Evolutionary conservation across 2,329 filamentous ascomycete genomes (phyloP), one percentile per base, ranked within the genome.

Genomic region (Mycosphaerella sp.): DNA sequence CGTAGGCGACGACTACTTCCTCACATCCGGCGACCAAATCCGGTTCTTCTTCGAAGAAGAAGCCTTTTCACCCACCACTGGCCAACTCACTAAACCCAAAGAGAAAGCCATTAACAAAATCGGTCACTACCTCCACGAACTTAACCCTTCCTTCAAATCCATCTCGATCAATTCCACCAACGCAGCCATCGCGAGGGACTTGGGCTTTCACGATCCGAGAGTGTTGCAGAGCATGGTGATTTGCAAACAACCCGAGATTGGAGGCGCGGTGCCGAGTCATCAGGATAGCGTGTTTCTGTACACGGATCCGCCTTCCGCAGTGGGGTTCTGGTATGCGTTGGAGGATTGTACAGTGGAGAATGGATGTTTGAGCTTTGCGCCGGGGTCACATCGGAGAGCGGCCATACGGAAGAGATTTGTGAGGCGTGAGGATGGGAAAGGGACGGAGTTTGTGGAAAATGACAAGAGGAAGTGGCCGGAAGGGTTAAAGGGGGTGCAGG

Each of bases 31-130:
- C 57, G 88, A 97, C 77, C 92, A 96, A 74, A 77, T 97, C 58
- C 86, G 90, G 56, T 97, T 95, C 80, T 97, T 97, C 80, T 95
- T 97, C 72, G 92, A 97, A 73, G 89, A 95, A 72, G 91, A 93
- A 72, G 92, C 92, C 59, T 92, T 96, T 70, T 77, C 85, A 8
- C 65, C 72, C 0, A 36, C 58, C 1, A 44, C 48, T 6, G 85
- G 87, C 39, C 73, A 75, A 1, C 81, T 97, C 3, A 75, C 74
- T 9, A 90, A 91, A 63, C 88, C 91, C 39, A 95, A 95, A 71
- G 77, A 86, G 58, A 81, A 79, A 51, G 89, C 93, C 51, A 87
- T 98, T 68, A 98, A 97, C 67, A 78, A 78, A 59, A 78, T 78
- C 44, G 76, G 76, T 34, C 76, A 78, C 63, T 76, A 75, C 57